Base-by-base conservation (phyloP, 305 asterid species). In the Fraxinus angustifolia region DNA sequence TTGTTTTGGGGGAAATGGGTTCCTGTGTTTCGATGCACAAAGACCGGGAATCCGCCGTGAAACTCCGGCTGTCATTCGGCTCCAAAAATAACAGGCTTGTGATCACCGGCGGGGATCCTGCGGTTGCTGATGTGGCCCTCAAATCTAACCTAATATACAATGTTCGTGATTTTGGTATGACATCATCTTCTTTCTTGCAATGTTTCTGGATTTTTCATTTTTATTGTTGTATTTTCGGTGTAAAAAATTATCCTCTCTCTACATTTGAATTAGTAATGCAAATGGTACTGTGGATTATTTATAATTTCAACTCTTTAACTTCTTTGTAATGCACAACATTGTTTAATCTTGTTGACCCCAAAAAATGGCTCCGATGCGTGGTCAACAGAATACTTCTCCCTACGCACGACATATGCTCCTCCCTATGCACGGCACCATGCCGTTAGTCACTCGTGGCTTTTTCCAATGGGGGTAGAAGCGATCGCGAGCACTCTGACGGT, bases 1-100 rank as follows among this genome's bases (percentile, higher is more conserved):
- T 42, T 42, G 50, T 73, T 74, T 19, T 53, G 28, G 38, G 12
- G 11, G 72, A 80, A 31, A 93, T 91, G 97, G 97, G 97, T 81
- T 88, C 93, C 14, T 91, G 96, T 73, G 92, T 86, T 77, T 93
- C 97, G 78, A 70, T 87, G 70, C 89, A 85, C 48, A 90, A 84
- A 82, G 86, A 78, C 31, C 70, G 87, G 17, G 88, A 82, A 0
- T 82, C 96, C 60, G 89, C 88, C 81, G 62, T 83, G 85, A 88
- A 89, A 73, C 80, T 84, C 70, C 83, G 84, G 40, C 73, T 85
- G 28, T 81, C 89, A 14, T 80, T 81, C 17, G 88, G 82, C 67
- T 82, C 93, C 2, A 84, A 87, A 67, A 83, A 84, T 28, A 87
- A 86, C 72, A 84, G 85, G 79, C 84, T 86, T 23, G 56, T 80